Evolutionary conservation across 139 green algal species (phyloP), one percentile per base, ranked within the genome.

Genomic region (Coelastrella sp.): DNA sequence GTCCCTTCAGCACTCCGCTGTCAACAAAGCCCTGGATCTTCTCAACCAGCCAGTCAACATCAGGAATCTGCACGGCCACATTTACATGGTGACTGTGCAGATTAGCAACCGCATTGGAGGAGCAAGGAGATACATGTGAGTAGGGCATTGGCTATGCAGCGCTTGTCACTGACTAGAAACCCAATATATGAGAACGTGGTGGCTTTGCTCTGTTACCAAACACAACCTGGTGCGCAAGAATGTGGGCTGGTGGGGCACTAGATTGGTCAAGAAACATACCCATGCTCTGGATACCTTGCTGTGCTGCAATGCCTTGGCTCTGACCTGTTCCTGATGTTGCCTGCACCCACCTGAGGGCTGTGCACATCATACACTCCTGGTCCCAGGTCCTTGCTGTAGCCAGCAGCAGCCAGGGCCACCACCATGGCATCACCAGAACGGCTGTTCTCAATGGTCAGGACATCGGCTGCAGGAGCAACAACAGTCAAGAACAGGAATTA

Each of bases 361-460:
- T 99, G 97, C 65, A 99, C 96, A 87, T 99, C 97, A 87, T 98
- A 99, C 25, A 98, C 95, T 35, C 97, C 97, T 9, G 97, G 93
- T 15, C 97, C 97, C 9, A 99, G 84, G 89, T 97, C 97, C 22
- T 93, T 87, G 81, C 66, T 61, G 93, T 99, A 99, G 20, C 94
- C 93, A 27, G 93, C 92, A 22, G 82, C 83, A 27, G 96, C 93
- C 81, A 98, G 94, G 0, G 94, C 94, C 7, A 63, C 58, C 27
- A 99, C 89, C 96, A 98, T 99, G 73, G 95, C 96, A 90, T 99
- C 91, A 68, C 91, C 95, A 25, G 87, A 95, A 73, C 97, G 94
- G n/a, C 90, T 95, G 94, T 98, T 99, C 94, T 99, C 97, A 68
- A 99, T 99, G 59, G 97, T 99, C 90, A 99, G 95, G 65, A 99